A percentile compares a stretch with the other conserved stretches of the same genome.
Conservation (phyloP, 352 stramenopile genomes). For the Globisporangium paroecandrum region DNA sequence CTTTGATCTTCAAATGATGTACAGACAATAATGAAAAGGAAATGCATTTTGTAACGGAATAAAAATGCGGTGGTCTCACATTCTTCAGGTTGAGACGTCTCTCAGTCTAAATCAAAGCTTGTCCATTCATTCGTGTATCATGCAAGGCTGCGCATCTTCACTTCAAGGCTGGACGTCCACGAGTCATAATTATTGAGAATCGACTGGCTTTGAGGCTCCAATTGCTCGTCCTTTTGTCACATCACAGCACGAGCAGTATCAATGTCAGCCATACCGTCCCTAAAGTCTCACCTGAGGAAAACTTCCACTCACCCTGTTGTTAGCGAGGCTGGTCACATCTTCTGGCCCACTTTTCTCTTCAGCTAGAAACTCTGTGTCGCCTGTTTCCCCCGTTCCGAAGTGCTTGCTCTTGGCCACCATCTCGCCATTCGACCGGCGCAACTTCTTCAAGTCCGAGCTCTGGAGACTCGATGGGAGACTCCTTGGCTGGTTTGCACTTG, state of each 20-base stretch:
- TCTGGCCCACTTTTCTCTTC: slow-evolving; percentile 5
- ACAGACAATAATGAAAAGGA: neutral
- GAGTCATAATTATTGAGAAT: slow-evolving; percentile 55
- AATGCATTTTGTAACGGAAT: neutral
- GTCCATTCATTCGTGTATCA: slow-evolving; percentile 19
- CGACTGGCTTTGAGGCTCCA: slow-evolving; percentile 22
- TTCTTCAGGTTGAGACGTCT: neutral
- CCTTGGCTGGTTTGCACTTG: slow-evolving; percentile 22
- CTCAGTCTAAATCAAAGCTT: neutral
- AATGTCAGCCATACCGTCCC: neutral
- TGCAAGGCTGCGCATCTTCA: slow-evolving; percentile 43
- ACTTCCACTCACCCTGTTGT: slow-evolving; percentile 6
- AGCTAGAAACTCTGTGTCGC: neutral
- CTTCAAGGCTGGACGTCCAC: slow-evolving; percentile 46
- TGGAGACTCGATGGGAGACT: slow-evolving; percentile 16
- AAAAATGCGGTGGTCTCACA: neutral
- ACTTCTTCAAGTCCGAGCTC: neutral
- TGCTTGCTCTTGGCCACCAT: neutral
- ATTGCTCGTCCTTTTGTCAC: neutral
- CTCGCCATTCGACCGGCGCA: neutral
- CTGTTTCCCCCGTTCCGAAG: neutral
- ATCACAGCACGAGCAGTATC: neutral
- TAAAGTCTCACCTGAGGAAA: neutral
- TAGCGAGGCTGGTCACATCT: slow-evolving; percentile 2
- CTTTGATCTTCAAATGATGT: neutral